phyloP scores from a whole-genome alignment of 2,329 filamentous ascomycete species.

The Fusarium pilosicola region DNA sequence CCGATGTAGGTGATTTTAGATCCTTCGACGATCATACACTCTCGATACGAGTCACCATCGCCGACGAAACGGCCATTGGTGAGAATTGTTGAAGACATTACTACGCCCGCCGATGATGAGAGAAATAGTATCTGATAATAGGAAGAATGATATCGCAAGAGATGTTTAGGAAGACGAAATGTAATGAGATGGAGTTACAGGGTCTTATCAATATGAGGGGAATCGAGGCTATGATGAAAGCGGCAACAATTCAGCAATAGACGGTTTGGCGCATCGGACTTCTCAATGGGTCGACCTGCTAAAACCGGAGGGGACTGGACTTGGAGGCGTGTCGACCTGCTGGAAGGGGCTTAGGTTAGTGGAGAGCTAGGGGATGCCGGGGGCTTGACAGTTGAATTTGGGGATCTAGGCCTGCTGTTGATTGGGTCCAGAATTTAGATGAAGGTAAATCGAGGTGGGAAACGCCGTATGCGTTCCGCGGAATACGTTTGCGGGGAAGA shows the following conservation, averaged over 20 bases:
- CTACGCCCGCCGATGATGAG: not conserved
- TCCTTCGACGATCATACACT: constrained; percentile 12
- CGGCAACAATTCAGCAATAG: not conserved
- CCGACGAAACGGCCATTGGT: not conserved
- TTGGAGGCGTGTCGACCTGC: not conserved
- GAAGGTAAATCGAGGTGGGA: not conserved
- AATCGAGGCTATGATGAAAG: not conserved
- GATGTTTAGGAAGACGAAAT: not conserved
- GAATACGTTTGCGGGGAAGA: not conserved
- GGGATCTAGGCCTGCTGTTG: not conserved
- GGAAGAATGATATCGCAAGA: accelerated
- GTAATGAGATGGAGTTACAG: not conserved
- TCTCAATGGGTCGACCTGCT: not conserved
- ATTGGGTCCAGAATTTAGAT: not conserved
- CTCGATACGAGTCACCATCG: not conserved
- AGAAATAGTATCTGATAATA: no score
- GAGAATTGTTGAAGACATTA: not conserved
- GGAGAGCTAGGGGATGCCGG: not conserved
- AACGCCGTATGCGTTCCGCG: not conserved
- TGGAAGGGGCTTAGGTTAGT: accelerated
- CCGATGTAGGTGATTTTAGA: constrained; percentile 24
- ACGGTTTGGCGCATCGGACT: not conserved
- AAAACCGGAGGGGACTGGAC: no score
- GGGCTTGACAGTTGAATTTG: not conserved
- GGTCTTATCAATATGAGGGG: not conserved